Conservation (phyloP, 2,329 filamentous ascomycete species). For the Fusarium ambrosium region DNA sequence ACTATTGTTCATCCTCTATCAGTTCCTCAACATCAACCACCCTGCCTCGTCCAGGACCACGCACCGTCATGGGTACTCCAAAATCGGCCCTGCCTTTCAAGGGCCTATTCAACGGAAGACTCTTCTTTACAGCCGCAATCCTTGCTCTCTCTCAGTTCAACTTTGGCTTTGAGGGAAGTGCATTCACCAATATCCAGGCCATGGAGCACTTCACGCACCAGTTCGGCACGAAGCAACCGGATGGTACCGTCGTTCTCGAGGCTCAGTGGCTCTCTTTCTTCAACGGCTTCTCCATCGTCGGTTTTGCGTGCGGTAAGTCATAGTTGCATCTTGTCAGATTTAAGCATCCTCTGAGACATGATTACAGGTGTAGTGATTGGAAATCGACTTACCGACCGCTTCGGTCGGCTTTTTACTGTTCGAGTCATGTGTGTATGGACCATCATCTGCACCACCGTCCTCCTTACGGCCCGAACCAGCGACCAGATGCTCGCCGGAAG, state of each 20-base stretch:
- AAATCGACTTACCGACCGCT: conserved; percentile 43
- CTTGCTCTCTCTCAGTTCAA: conserved; percentile 55
- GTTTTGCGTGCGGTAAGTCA: conserved; percentile 49
- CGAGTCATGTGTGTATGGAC: conserved; percentile 53
- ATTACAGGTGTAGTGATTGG: conserved; percentile 11
- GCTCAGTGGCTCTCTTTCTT: conserved; percentile 54
- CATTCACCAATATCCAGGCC: conserved; percentile 54
- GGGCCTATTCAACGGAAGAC: conserved; percentile 45
- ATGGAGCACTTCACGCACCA: conserved; percentile 53
- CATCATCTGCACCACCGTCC: conserved; percentile 49
- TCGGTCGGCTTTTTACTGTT: conserved; percentile 52
- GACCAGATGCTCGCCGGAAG: conserved; percentile 52
- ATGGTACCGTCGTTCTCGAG: conserved; percentile 42
- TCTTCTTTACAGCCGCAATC: conserved; percentile 40
- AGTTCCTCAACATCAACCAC: neutral
- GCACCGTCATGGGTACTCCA: neutral
- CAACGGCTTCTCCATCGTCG: conserved; percentile 52
- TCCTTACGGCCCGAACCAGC: conserved; percentile 48
- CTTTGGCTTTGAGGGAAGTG: conserved; percentile 57
- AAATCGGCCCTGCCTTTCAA: neutral
- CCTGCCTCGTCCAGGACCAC: too few species aligned
- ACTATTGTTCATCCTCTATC: too few species aligned
- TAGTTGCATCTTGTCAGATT: neutral
- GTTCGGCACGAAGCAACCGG: conserved; percentile 48
- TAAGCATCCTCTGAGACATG: neutral